Conservation (phyloP, 2,329 filamentous ascomycete genomes). For the Ascosphaera aggregata region DNA sequence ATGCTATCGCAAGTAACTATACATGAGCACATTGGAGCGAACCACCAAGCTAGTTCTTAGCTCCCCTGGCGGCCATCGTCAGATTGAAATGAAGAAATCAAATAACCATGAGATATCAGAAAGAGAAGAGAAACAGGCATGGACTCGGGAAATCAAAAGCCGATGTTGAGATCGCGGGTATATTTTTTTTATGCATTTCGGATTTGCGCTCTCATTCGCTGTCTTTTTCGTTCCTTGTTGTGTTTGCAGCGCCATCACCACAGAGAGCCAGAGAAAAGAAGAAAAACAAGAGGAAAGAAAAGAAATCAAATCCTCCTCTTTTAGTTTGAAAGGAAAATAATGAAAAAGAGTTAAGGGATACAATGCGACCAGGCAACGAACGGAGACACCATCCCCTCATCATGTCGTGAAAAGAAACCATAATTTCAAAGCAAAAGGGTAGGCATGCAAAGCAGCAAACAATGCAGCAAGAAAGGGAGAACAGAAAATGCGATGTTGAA, state of each 20-base stretch:
- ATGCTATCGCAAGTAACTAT: constrained; percentile 1
- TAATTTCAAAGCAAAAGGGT: background rate
- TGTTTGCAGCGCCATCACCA: too few relatives aligned
- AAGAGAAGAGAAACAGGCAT: constrained; percentile 3
- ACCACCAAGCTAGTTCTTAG: too few relatives aligned
- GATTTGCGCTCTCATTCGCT: constrained; percentile 2
- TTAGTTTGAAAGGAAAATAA: too few relatives aligned
- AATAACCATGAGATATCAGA: background rate
- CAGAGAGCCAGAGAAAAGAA: too few relatives aligned
- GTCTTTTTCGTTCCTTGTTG: constrained; percentile 2
- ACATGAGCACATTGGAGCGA: background rate
- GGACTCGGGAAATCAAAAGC: constrained; percentile 13
- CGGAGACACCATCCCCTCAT: background rate
- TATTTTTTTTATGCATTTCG: constrained; percentile 11
- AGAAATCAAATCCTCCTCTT: too few relatives aligned
- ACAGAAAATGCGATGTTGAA: too few relatives aligned
- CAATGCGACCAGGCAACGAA: background rate
- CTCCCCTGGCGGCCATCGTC: too few relatives aligned
- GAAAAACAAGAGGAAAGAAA: too few relatives aligned
- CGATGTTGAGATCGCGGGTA: constrained; percentile 29
- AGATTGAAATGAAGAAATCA: constrained; percentile 1
- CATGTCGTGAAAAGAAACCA: background rate
- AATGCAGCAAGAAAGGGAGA: background rate
- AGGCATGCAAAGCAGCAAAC: background rate
- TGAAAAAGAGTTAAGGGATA: too few relatives aligned